Evolutionary conservation across 768 basidiomycete genomes (phyloP).

Genomic region (Austroboletus festivus): DNA sequence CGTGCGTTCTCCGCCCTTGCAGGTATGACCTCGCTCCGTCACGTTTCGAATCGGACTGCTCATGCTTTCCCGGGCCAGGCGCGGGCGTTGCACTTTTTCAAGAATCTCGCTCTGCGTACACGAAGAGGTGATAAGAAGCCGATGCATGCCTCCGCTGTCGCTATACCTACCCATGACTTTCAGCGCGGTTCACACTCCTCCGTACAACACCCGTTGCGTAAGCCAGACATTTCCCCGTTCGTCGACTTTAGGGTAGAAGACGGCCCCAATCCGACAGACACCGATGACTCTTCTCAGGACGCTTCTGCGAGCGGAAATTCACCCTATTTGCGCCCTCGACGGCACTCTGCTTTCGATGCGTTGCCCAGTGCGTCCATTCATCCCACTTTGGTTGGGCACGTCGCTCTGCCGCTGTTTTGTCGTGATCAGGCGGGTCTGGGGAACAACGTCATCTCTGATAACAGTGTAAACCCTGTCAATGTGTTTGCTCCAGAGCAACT

Average conservation of each 20-base stretch:
- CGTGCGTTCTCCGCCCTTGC: constrained; percentile 22
- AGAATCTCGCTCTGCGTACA: constrained; percentile 34
- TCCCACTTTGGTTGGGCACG: constrained; percentile 12
- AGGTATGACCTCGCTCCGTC: constrained; percentile 23
- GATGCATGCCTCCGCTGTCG: constrained; percentile 22
- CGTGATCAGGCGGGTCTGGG: constrained; percentile 7
- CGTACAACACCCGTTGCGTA: constrained; percentile 31
- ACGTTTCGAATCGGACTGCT: constrained; percentile 14
- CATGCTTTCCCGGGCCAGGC: constrained; percentile 13
- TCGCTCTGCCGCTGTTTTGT: constrained; percentile 9
- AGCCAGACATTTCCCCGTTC: constrained; percentile 23
- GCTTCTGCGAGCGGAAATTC: constrained; percentile 25
- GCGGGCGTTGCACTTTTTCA: constrained; percentile 40
- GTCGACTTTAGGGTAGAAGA: constrained; percentile 23
- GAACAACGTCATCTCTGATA: not conserved
- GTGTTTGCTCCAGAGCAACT: constrained; percentile 14
- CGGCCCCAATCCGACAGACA: constrained; percentile 25
- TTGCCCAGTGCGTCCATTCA: constrained; percentile 5
- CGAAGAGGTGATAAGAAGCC: constrained; percentile 30
- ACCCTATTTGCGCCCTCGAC: constrained; percentile 16
- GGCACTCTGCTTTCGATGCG: constrained; percentile 24
- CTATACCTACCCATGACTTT: constrained; percentile 20
- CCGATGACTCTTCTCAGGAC: constrained; percentile 32
- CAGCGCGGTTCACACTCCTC: constrained; percentile 35
- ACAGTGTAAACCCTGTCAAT: not conserved